Evolutionary conservation across 306 rosid genomes (phyloP).

Genomic region (Quercus variabilis): DNA sequence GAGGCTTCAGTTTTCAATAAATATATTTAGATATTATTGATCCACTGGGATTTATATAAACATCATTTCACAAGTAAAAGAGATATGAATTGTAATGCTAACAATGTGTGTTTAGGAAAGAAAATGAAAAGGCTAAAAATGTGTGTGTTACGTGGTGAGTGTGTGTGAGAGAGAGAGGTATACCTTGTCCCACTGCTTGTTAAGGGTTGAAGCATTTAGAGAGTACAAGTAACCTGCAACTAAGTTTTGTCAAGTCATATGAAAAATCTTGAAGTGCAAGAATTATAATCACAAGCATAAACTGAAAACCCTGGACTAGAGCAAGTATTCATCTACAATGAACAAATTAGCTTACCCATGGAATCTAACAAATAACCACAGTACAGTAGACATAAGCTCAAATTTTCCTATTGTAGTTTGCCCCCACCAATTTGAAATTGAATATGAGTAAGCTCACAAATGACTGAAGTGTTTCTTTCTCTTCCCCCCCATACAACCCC

Average conservation of each 20-base stretch:
- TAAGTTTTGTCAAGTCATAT: slow-evolving; percentile 4
- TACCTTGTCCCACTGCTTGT: slow-evolving; percentile 71
- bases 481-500: too few relatives aligned
- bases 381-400: background rate
- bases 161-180: slow-evolving; percentile 16
- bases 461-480: background rate
- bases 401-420: background rate
- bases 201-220: slow-evolving; percentile 85
- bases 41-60: background rate
- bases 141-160: background rate
- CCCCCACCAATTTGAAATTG: background rate
- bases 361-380: background rate
- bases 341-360: background rate
- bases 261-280: slow-evolving; percentile 17
- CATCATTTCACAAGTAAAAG: background rate
- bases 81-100: background rate
- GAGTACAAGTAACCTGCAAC: slow-evolving; percentile 83
- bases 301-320: background rate
- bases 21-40: too few relatives aligned
- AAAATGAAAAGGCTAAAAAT: too few relatives aligned
- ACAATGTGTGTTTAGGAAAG: background rate
- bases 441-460: slow-evolving; percentile 13
- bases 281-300: background rate
- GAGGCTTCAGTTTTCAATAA: too few relatives aligned
- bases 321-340: background rate